phyloP scores from a whole-genome alignment of 163 green algal genomes.

The Chlamydomonas reinhardtii region DNA sequence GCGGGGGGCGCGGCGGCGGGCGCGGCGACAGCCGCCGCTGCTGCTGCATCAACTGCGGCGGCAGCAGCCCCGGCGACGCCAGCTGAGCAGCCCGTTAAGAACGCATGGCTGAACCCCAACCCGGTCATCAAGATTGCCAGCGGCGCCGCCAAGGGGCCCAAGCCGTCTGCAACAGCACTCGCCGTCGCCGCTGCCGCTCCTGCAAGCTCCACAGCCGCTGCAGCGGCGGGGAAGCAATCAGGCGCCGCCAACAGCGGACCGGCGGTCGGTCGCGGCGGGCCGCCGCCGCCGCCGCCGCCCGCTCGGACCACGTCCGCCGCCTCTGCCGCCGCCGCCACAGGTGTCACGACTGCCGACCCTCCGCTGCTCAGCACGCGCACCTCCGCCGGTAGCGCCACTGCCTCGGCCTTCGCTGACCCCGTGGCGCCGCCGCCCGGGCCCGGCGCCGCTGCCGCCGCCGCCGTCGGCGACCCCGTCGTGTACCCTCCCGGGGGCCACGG shows the following conservation, averaged over 20 bases:
- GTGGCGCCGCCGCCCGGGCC: neutral
- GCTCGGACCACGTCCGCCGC: neutral
- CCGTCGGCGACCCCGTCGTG: neutral
- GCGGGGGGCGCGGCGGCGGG: too few relatives aligned
- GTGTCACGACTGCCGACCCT: neutral
- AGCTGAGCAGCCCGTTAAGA: neutral
- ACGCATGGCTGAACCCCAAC: conserved; percentile 40
- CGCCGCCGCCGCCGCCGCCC: neutral
- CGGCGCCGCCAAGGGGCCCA: conserved; percentile 4
- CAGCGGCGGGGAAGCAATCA: too few relatives aligned
- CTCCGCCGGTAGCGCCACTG: too few relatives aligned
- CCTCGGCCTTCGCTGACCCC: neutral
- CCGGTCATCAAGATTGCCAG: conserved; percentile 8
- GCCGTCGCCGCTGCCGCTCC: neutral
- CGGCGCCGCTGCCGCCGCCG: neutral
- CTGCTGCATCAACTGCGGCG: neutral
- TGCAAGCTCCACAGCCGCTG: neutral
- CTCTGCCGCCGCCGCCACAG: neutral
- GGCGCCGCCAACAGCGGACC: neutral
- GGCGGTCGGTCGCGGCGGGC: neutral
- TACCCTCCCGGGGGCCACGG: neutral
- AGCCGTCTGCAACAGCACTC: neutral
- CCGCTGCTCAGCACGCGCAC: neutral
- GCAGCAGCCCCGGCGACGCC: neutral
- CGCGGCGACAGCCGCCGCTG: too few relatives aligned